phyloP scores from a whole-genome alignment of 805 yeast species.

The Lipomyces starkeyi region DNA sequence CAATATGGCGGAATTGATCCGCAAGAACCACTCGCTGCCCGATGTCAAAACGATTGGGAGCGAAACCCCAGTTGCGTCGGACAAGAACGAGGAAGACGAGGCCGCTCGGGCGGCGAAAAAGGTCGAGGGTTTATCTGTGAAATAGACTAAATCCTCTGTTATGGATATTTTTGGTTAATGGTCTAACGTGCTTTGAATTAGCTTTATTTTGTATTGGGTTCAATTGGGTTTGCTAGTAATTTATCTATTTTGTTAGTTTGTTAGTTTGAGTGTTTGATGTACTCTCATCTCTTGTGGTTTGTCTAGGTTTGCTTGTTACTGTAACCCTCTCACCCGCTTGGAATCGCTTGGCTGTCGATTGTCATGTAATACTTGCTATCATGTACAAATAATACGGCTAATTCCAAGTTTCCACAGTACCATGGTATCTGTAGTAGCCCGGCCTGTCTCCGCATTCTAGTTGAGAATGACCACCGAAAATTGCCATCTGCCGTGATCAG shows the following conservation, averaged over 20 bases:
- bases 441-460: neutral
- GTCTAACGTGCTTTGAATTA: neutral
- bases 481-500: neutral
- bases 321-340: neutral
- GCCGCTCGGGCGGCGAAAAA: slow-evolving; percentile 14
- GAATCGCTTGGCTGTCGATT: neutral
- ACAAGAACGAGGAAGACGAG: slow-evolving; percentile 5
- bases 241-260: neutral
- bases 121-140: slow-evolving; percentile 9
- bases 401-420: neutral
- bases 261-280: neutral
- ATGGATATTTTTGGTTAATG: neutral
- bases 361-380: neutral
- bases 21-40: slow-evolving; percentile 16
- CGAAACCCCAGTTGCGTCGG: neutral
- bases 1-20: slow-evolving; percentile 27
- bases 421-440: neutral
- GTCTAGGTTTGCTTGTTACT: neutral
- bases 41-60: slow-evolving; percentile 13
- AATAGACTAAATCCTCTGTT: neutral
- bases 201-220: neutral
- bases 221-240: neutral
- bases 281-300: neutral
- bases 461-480: neutral
- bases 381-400: neutral